phyloP scores from a whole-genome alignment of 129 eudicot genomes.

The Pittosporum tobira region DNA sequence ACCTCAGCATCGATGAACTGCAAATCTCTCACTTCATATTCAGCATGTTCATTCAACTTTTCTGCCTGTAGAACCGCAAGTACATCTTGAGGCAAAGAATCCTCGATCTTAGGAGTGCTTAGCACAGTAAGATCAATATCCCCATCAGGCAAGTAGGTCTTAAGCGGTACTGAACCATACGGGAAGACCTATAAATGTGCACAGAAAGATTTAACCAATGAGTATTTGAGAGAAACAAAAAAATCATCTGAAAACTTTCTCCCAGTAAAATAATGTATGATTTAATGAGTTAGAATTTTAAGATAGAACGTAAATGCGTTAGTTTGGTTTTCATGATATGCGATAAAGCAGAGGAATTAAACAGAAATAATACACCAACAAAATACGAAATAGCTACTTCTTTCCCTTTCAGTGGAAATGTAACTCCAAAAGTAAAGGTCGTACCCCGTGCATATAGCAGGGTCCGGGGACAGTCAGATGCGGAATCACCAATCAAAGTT shows the following conservation, averaged over 20 bases:
- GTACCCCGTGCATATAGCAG: too few relatives aligned
- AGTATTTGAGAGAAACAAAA: neutral
- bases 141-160: conserved; percentile 82
- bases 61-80: conserved; percentile 37
- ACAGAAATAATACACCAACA: too few relatives aligned
- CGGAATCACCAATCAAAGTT: too few relatives aligned
- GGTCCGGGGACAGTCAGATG: too few relatives aligned
- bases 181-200: conserved; percentile 47
- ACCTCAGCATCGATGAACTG: conserved; percentile 89
- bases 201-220: neutral
- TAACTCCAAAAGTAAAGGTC: too few relatives aligned
- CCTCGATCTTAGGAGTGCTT: conserved; percentile 22
- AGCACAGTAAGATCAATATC: conserved; percentile 77
- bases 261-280: neutral
- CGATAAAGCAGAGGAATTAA: too few relatives aligned
- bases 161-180: conserved; percentile 87
- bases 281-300: neutral
- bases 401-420: too few relatives aligned
- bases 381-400: too few relatives aligned
- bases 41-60: conserved; percentile 36
- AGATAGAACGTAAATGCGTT: neutral
- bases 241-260: neutral
- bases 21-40: conserved; percentile 44
- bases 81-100: conserved; percentile 37
- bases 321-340: too few relatives aligned